A percentile compares a stretch with the other conserved stretches of the same genome.
These are phyloP conservation scores for Russula olivacea DNA, from an alignment of 768 basidiomycete species.

Conservation along the genomic window DNA sequence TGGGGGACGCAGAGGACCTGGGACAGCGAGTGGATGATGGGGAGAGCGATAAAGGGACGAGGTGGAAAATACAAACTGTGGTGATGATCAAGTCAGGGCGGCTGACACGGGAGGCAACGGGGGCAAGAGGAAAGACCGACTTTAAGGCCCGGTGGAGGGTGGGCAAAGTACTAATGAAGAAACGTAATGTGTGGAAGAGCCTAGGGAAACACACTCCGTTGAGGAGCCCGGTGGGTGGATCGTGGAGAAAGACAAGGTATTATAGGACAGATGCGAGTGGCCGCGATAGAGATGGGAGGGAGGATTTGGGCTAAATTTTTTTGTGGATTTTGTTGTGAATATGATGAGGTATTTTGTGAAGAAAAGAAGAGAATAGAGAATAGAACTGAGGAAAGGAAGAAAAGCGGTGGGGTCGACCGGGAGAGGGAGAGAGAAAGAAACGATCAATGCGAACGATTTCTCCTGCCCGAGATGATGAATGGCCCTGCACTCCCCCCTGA, in stretches of 20 bases:
- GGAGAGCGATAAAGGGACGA: conserved; percentile 26
- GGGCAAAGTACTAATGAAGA: conserved; percentile 19
- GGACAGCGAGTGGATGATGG: conserved; percentile 24
- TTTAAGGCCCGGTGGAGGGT: conserved; percentile 9
- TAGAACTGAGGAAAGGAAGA: conserved; percentile 26
- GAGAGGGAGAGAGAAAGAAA: conserved; percentile 19
- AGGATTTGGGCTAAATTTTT: conserved; percentile 1
- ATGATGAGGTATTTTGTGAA: neutral
- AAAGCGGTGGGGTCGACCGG: conserved; percentile 22
- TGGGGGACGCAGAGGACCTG: conserved; percentile 24
- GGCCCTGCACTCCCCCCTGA: neutral
- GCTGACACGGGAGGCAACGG: conserved; percentile 14
- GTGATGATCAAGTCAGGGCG: conserved; percentile 10
- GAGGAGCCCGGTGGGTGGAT: conserved; percentile 16
- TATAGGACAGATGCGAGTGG: conserved; percentile 21
- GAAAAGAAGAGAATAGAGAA: conserved; percentile 19
- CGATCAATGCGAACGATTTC: conserved; percentile 19
- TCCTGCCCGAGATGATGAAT: conserved; percentile 12
- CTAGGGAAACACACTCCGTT: conserved; percentile 17
- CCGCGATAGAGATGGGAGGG: conserved; percentile 19
- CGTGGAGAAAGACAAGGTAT: conserved; percentile 18
- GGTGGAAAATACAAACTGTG: conserved; percentile 33
- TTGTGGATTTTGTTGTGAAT: conserved; percentile 9
- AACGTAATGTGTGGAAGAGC: conserved; percentile 24
- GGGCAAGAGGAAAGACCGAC: neutral